Percentiles rank a stretch among this genome's conserved stretches.
Evolutionary conservation across 164 flowering plant species (phyloP).

Genomic region (Annona squamosa): DNA sequence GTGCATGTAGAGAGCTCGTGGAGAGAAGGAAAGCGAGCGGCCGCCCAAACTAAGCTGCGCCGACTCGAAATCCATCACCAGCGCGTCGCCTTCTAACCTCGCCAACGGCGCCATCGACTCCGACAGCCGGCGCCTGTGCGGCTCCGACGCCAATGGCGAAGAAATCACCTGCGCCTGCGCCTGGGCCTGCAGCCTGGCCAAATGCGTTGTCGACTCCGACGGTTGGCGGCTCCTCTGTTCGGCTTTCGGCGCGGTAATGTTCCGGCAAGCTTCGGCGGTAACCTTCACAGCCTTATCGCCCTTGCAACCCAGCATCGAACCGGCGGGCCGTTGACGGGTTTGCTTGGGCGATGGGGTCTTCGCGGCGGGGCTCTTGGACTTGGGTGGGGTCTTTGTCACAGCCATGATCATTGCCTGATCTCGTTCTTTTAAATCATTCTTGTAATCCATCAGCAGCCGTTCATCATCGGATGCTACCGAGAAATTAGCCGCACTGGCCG

Average conservation of each 20-base stretch:
- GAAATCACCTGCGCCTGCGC: constrained; percentile 24
- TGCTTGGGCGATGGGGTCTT: constrained; percentile 9
- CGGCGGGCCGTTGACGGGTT: constrained; percentile 13
- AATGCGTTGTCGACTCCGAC: constrained; percentile 23
- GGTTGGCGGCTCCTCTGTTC: not conserved
- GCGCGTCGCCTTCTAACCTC: constrained; percentile 34
- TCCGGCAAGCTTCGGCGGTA: constrained; percentile 29
- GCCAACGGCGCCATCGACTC: constrained; percentile 20
- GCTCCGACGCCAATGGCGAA: not conserved
- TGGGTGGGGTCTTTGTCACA: constrained; percentile 7
- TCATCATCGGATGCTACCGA: constrained; percentile 38
- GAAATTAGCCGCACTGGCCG: constrained; percentile 64
- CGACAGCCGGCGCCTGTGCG: constrained; percentile 7
- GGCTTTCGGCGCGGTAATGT: not conserved
- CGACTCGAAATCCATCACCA: constrained; percentile 16
- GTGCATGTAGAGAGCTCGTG: constrained; percentile 10
- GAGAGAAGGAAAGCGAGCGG: constrained; percentile 10
- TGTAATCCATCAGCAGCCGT: constrained; percentile 1
- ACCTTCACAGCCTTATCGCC: constrained; percentile 47
- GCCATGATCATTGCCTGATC: not conserved
- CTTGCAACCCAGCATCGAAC: constrained; percentile 40
- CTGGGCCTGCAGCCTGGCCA: constrained; percentile 30
- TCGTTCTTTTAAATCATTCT: not conserved
- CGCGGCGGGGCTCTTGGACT: not conserved
- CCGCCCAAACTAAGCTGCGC: constrained; percentile 13